Percentiles rank a stretch among this genome's conserved stretches.
phyloP scores from a whole-genome alignment of 176 grass and related monocot genomes.

The Cymbopogon citratus region DNA sequence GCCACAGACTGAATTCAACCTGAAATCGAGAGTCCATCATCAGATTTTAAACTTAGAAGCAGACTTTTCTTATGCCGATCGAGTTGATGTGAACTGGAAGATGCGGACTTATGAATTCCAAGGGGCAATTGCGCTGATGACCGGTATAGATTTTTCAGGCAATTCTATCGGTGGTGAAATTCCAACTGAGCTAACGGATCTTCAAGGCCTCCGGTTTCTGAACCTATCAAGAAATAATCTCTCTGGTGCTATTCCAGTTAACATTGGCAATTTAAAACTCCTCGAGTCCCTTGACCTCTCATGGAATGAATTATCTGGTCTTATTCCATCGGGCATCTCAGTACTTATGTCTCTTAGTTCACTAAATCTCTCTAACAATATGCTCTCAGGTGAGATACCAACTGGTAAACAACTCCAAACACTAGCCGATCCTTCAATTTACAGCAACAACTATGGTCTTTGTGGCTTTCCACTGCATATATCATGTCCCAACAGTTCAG shows the following conservation, averaged over 20 bases:
- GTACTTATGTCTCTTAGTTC: constrained; percentile 9
- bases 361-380: constrained; percentile 18
- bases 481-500: not conserved
- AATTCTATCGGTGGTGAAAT: not conserved
- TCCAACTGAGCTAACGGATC: not conserved
- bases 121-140: not conserved
- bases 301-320: constrained; percentile 28
- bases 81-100: constrained; percentile 29
- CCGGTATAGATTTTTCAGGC: constrained; percentile 29
- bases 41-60: constrained; percentile 14
- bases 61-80: not conserved
- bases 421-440: constrained; percentile 26
- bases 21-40: not conserved
- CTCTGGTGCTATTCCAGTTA: not conserved
- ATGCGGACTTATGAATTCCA: constrained; percentile 17
- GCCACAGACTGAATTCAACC: constrained; percentile 29
- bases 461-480: constrained; percentile 10
- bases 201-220: constrained; percentile 5
- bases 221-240: constrained; percentile 29
- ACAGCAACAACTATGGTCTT: constrained; percentile 23
- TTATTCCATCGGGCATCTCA: constrained; percentile 19
- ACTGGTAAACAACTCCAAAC: constrained; percentile 36
- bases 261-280: constrained; percentile 2
- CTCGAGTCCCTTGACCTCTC: constrained; percentile 35
- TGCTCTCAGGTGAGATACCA: constrained; percentile 30